Evolutionary conservation across 345 rosid species (phyloP).

Genomic region (Lumnitzera littorea): DNA sequence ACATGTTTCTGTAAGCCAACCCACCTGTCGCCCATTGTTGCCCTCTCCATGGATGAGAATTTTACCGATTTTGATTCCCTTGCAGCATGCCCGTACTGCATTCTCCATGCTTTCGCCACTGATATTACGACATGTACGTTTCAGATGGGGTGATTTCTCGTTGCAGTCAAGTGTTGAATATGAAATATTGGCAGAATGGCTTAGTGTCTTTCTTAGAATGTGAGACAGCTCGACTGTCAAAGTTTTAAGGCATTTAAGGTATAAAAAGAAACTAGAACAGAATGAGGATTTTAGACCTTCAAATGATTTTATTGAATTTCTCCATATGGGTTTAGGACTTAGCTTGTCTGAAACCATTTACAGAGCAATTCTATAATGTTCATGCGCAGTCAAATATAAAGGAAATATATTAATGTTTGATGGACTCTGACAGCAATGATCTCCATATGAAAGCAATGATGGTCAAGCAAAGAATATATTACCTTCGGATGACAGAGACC

Average conservation of each 20-base stretch:
- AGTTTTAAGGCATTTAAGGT: too few relatives aligned
- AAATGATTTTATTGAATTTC: neutral
- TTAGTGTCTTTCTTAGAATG: too few relatives aligned
- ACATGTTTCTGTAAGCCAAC: constrained; percentile 8
- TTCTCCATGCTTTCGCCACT: constrained; percentile 99
- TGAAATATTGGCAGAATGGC: too few relatives aligned
- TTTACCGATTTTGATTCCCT: constrained; percentile 87
- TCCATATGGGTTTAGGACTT: too few relatives aligned
- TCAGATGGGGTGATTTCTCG: too few relatives aligned
- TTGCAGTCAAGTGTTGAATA: too few relatives aligned
- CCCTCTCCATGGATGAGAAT: constrained; percentile 78
- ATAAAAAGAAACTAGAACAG: too few relatives aligned
- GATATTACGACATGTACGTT: neutral
- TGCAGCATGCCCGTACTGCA: constrained; percentile 90
- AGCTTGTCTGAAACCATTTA: too few relatives aligned
- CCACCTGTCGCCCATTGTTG: constrained; percentile 66
- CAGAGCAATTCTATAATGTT: too few relatives aligned
- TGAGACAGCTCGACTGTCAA: too few relatives aligned
- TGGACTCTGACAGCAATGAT: neutral
- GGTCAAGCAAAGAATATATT: neutral
- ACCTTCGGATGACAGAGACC: constrained; percentile 88
- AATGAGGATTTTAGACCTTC: neutral
- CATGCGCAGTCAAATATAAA: too few relatives aligned
- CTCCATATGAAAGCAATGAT: neutral
- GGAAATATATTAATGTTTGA: too few relatives aligned